Evolutionary conservation across 768 basidiomycete species (phyloP), one percentile per base, ranked within the genome.

Genomic region (Lyophyllum atratum): DNA sequence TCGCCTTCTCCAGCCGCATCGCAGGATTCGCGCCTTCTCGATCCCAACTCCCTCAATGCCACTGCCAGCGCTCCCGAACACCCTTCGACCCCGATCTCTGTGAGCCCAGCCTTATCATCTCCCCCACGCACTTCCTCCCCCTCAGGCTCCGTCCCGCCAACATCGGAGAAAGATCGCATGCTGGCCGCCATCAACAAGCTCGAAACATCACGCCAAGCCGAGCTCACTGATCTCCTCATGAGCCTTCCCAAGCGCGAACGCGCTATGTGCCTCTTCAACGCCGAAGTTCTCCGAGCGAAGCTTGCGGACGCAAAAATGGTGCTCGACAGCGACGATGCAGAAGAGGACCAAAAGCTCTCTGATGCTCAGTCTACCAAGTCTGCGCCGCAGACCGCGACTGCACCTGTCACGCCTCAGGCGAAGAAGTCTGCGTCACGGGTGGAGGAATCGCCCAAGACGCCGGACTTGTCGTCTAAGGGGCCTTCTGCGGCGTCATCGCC

Each of bases 51-150:
- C 7, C 71, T 85, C 22, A 83, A 83, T 59, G 88, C 90, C 2
- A 92, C 90, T 3, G 92, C 92, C 2, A 91, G 89, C 48, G 92
- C 92, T n/a, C 92, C 92, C 0, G 92, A 94, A 66, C 92, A 93
- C 59, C 92, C 92, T 0, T 90, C 89, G 7, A 93, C 92, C 0
- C 92, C 92, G 1, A 83, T 93, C 12, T 93, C 92, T 1, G 79
- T 91, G 56, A 84, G 84, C 55, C 83, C 86, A 0, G 87, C 89
- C 0, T 68, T 90, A n/a, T 85, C 87, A 29, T 91, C 90, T 0
- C 91, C 92, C 2, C 90, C 92, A 12, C 85, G 92, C 15, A 92
- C 92, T 0, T 90, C 90, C 5, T 93, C 92, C 2, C 92, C 91
- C 5, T 84, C 88, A 1, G 84, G 85, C 3, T 85, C 85, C 1